Evolutionary conservation across 2,329 filamentous ascomycete species (phyloP).

Genomic region (Monilinia aucupariae): DNA sequence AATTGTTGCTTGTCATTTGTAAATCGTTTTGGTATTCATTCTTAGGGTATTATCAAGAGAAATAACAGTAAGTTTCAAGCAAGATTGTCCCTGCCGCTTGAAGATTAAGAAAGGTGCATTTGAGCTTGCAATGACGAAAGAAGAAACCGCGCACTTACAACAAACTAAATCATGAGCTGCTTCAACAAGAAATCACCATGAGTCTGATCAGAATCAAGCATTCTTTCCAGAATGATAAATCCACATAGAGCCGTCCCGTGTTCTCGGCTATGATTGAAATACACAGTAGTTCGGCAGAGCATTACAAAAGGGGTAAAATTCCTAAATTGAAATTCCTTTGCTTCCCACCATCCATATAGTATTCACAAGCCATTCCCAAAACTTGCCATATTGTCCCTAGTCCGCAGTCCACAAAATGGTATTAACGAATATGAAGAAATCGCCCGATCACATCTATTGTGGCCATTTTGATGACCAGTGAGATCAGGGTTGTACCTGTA

Average conservation of each 20-base stretch:
- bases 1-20: background rate
- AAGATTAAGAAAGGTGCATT: background rate
- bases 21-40: background rate
- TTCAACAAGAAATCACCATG: background rate
- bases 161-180: background rate
- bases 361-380: constrained; percentile 13
- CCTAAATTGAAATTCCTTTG: background rate
- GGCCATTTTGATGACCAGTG: constrained; percentile 10
- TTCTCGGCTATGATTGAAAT: background rate
- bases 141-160: constrained; percentile 14
- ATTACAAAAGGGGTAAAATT: constrained; percentile 7
- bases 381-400: constrained; percentile 11
- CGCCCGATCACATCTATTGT: constrained; percentile 4
- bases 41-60: background rate
- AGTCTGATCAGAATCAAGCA: background rate
- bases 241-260: background rate
- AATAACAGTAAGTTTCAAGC: background rate
- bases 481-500: constrained; percentile 21
- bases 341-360: constrained; percentile 9
- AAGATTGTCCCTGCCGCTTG: background rate
- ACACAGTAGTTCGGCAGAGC: background rate
- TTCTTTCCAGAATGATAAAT: background rate
- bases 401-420: constrained; percentile 24
- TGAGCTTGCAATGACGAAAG: background rate
- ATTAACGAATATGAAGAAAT: constrained; percentile 26